These are phyloP conservation scores for Phytopythium montanum DNA, from an alignment of 352 stramenopile genomes.

Conservation along the genomic window DNA sequence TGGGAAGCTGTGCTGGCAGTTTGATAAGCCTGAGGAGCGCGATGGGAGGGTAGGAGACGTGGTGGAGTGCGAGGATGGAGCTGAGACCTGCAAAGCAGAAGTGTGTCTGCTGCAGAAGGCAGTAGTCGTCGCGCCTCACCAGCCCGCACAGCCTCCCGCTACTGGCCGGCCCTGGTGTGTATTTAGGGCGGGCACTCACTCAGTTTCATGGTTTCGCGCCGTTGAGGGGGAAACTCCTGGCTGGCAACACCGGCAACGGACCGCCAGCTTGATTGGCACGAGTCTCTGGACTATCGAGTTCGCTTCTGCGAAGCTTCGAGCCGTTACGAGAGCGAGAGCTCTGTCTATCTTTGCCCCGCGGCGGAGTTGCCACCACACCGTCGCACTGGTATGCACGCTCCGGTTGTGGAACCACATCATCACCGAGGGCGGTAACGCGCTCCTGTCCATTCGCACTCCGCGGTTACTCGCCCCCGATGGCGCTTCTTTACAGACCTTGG, in stretches of 20 bases:
- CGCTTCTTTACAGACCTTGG: background rate
- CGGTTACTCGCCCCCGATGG: background rate
- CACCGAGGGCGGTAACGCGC: background rate
- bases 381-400: background rate
- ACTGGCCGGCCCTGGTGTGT: background rate
- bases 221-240: slow-evolving; percentile 8
- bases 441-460: background rate
- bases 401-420: background rate
- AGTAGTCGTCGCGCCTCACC: too few species aligned
- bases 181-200: slow-evolving; percentile 1
- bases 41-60: background rate
- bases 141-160: too few species aligned
- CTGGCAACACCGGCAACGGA: background rate
- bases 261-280: background rate
- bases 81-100: slow-evolving; percentile 6
- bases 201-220: slow-evolving; percentile 11
- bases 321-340: slow-evolving; percentile 5
- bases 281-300: background rate
- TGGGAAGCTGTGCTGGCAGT: background rate
- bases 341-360: slow-evolving; percentile 1
- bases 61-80: slow-evolving; percentile 1
- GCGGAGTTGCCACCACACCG: background rate
- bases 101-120: background rate
- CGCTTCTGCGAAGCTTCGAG: slow-evolving; percentile 9
- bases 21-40: background rate